Percentiles rank a stretch among this genome's conserved stretches.
phyloP scores from a whole-genome alignment of 1,284 basidiomycete genomes.

The Fomitopsis palustris region DNA sequence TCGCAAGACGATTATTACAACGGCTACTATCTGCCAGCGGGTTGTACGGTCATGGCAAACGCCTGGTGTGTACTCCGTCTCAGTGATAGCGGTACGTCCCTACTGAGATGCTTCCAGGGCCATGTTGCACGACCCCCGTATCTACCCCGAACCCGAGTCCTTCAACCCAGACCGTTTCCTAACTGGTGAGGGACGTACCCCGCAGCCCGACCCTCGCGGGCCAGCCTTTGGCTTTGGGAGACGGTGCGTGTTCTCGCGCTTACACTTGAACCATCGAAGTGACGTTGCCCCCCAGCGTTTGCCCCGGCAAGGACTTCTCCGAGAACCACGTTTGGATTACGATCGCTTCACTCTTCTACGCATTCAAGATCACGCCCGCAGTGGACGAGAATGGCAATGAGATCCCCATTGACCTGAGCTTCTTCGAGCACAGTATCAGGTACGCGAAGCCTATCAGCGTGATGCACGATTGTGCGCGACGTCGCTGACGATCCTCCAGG shows the following conservation, averaged over 20 bases:
- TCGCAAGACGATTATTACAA: neutral
- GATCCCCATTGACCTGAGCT: neutral
- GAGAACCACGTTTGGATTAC: neutral
- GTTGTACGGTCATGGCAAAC: neutral
- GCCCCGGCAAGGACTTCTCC: neutral
- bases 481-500: neutral
- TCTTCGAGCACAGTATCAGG: neutral
- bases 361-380: neutral
- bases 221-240: neutral
- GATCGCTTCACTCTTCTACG: neutral
- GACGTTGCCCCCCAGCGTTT: neutral
- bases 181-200: neutral
- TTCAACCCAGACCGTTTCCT: slow-evolving; percentile 17
- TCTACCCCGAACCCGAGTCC: slow-evolving; percentile 12
- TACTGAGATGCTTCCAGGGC: slow-evolving; percentile 6
- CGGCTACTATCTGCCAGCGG: neutral
- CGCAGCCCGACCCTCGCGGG: neutral
- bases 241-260: neutral
- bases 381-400: neutral
- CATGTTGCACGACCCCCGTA: slow-evolving; percentile 13
- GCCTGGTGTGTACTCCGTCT: neutral
- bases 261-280: neutral
- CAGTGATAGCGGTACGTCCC: neutral
- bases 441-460: neutral
- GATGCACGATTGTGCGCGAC: neutral